Percentiles rank a stretch among this genome's conserved stretches.
These are phyloP conservation scores for Lophiostoma macrostomum DNA, from an alignment of 495 filamentous ascomycete species.

Conservation along the genomic window DNA sequence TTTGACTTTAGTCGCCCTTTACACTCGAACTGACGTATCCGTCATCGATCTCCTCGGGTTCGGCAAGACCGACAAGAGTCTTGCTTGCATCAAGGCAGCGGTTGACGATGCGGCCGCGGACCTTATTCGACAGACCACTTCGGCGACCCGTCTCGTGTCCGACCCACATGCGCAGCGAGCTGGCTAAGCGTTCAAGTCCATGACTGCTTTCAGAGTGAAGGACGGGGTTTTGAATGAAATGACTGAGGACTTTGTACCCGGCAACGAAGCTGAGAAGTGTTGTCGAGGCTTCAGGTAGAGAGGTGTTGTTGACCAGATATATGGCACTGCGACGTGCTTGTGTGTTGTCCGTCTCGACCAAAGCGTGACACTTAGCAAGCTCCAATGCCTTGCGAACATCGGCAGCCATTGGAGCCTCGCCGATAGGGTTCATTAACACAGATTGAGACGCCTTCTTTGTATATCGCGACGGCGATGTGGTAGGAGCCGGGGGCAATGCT, in stretches of 20 bases:
- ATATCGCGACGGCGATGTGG: slow-evolving; percentile 30
- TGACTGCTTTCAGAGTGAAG: slow-evolving; percentile 11
- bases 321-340: slow-evolving; percentile 24
- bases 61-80: slow-evolving; percentile 25
- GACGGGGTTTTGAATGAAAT: slow-evolving; percentile 27
- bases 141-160: slow-evolving; percentile 34
- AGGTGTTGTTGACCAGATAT: slow-evolving; percentile 32
- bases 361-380: slow-evolving; percentile 75
- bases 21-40: slow-evolving; percentile 36
- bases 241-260: slow-evolving; percentile 66
- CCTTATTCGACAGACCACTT: slow-evolving; percentile 31
- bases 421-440: slow-evolving; percentile 35
- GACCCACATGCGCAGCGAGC: slow-evolving; percentile 39
- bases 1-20: slow-evolving; percentile 16
- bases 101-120: slow-evolving; percentile 13
- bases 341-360: slow-evolving; percentile 51
- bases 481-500: slow-evolving; percentile 48
- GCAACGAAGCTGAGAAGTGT: slow-evolving; percentile 77
- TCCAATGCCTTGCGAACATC: slow-evolving; percentile 71
- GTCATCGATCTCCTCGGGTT: slow-evolving; percentile 28
- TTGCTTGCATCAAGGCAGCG: slow-evolving; percentile 27
- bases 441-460: not conserved
- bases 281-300: slow-evolving; percentile 39
- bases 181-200: slow-evolving; percentile 37
- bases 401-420: slow-evolving; percentile 44